Evolutionary conservation across 83 land plant species (phyloP).

Genomic region (Diphasiastrum complanatum): DNA sequence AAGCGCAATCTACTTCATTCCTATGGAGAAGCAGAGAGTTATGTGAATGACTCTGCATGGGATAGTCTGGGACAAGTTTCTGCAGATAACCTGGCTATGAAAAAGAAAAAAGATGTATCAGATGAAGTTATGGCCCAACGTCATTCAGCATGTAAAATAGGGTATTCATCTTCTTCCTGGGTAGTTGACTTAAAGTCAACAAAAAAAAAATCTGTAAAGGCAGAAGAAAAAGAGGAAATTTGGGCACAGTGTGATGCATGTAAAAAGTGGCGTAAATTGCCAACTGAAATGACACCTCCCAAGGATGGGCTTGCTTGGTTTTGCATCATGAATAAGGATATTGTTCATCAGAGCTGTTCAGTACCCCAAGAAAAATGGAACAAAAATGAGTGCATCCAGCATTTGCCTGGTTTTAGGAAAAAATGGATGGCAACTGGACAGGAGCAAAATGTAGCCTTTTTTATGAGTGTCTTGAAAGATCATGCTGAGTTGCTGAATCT

Average conservation of each 20-base stretch:
- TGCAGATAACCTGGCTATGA: no score
- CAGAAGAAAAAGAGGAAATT: slow-evolving; percentile 37
- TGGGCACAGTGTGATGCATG: slow-evolving; percentile 98
- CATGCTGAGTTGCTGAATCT: slow-evolving; percentile 37
- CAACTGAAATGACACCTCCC: slow-evolving; percentile 19
- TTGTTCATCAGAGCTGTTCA: slow-evolving; percentile 58
- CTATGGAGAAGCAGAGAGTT: slow-evolving; percentile 1
- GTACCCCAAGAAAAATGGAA: slow-evolving; percentile 72
- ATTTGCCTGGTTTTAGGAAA: slow-evolving; percentile 65
- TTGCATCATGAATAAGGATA: slow-evolving; percentile 77
- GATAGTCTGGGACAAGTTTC: no score
- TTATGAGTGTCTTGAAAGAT: slow-evolving; percentile 60
- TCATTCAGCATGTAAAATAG: no score
- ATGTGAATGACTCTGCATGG: background rate
- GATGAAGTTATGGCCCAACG: no score
- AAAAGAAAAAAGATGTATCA: no score
- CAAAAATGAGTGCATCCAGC: slow-evolving; percentile 31
- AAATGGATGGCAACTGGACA: slow-evolving; percentile 42
- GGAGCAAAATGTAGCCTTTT: slow-evolving; percentile 63
- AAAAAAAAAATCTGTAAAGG: background rate
- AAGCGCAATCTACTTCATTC: slow-evolving; percentile 19
- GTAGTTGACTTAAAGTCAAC: background rate
- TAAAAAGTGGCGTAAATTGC: slow-evolving; percentile 75
- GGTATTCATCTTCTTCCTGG: no score
- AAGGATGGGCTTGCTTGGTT: slow-evolving; percentile 71